phyloP scores from a whole-genome alignment of 164 flowering plant genomes.

The Sedum album region DNA sequence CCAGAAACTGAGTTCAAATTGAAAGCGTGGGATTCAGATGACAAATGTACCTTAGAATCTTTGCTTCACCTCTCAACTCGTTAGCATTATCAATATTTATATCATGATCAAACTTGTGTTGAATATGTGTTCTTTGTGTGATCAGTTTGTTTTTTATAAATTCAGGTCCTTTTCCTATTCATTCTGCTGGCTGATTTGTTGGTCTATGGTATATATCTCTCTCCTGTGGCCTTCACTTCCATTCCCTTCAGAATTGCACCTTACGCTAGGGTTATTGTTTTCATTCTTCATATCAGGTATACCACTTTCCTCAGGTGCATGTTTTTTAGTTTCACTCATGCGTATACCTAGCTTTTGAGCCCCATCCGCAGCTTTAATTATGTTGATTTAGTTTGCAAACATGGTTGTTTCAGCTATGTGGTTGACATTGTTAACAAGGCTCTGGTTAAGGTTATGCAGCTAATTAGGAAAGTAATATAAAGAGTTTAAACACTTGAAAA shows the following conservation, averaged over 20 bases:
- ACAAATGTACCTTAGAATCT: no score
- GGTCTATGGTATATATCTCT: constrained; percentile 48
- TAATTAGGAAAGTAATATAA: neutral
- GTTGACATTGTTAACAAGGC: neutral
- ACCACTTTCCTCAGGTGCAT: neutral
- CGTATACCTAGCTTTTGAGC: neutral
- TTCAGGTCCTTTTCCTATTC: constrained; percentile 56
- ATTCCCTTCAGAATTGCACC: constrained; percentile 89
- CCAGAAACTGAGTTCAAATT: neutral
- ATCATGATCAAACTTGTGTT: neutral
- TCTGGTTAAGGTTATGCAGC: neutral
- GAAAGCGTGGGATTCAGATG: neutral
- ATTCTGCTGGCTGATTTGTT: constrained; percentile 60
- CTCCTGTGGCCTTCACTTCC: constrained; percentile 43
- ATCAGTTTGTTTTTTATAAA: constrained; percentile 9
- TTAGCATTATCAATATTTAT: neutral
- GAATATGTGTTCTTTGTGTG: neutral
- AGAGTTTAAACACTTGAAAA: neutral
- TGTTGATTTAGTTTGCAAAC: neutral
- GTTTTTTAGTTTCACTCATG: neutral
- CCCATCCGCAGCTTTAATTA: neutral
- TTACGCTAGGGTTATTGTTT: constrained; percentile 64
- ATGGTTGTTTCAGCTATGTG: neutral
- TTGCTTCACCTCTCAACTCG: neutral
- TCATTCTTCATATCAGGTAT: constrained; percentile 67